Percentiles rank a stretch among this genome's conserved stretches.
These are phyloP conservation scores for Fusarium falciforme DNA, from an alignment of 2,329 filamentous ascomycete species.

Conservation along the genomic window DNA sequence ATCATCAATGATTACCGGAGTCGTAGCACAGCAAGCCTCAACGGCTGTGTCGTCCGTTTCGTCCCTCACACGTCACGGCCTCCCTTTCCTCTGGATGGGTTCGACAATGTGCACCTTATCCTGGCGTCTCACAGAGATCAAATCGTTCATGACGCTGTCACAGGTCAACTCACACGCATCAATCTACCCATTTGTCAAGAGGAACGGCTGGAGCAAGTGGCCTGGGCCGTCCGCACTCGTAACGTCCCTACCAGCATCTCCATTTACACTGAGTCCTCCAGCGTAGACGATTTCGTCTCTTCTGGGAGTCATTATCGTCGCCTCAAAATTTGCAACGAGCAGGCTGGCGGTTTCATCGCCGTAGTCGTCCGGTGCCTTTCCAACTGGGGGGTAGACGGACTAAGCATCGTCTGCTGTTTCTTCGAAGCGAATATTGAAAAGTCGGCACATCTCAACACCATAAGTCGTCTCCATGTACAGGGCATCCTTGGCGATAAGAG, in stretches of 20 bases:
- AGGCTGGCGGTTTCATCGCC: neutral
- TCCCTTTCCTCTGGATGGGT: neutral
- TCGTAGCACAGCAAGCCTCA: neutral
- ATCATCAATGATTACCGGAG: neutral
- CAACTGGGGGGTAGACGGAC: neutral
- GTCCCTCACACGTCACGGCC: neutral
- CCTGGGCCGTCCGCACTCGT: neutral
- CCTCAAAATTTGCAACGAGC: neutral
- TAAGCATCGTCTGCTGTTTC: neutral
- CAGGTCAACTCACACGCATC: neutral
- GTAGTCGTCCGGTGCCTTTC: neutral
- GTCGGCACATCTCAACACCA: neutral
- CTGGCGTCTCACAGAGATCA: neutral
- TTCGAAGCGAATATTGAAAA: neutral
- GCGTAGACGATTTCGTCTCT: neutral
- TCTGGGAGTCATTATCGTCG: neutral
- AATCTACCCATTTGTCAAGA: neutral
- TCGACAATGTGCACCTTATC: neutral
- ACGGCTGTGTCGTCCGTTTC: neutral
- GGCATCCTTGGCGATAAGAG: neutral
- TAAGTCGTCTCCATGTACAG: neutral
- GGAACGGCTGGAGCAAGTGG: neutral
- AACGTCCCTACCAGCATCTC: neutral
- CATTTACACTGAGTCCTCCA: neutral
- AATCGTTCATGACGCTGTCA: neutral